Evolutionary conservation across 2,329 filamentous ascomycete species (phyloP).

Genomic region (Diplodia corticola): DNA sequence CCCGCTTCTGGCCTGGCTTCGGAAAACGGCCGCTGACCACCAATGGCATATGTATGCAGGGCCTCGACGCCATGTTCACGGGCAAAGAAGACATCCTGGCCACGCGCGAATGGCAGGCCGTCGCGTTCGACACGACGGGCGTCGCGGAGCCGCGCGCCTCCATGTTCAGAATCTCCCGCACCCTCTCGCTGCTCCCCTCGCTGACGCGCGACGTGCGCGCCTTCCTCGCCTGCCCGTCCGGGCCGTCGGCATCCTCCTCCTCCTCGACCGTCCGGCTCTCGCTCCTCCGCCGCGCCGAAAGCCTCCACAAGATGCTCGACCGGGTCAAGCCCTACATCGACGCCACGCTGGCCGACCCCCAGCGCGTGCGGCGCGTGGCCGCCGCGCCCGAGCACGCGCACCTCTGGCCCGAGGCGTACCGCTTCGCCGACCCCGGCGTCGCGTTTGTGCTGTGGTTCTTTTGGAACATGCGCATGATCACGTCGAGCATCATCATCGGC

Average conservation of each 20-base stretch:
- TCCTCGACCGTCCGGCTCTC: neutral
- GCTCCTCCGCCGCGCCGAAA: slow-evolving; percentile 1
- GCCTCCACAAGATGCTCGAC: slow-evolving; percentile 6
- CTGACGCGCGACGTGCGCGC: slow-evolving; percentile 11
- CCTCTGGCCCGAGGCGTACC: neutral
- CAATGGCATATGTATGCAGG: neutral
- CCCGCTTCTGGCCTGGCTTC: neutral
- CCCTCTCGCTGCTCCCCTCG: slow-evolving; percentile 2
- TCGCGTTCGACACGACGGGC: slow-evolving; percentile 37
- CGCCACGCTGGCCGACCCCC: neutral
- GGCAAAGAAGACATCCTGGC: slow-evolving; percentile 29
- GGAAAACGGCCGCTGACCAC: neutral
- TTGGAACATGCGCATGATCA: slow-evolving; percentile 20
- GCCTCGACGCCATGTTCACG: slow-evolving; percentile 12
- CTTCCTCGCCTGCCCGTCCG: neutral
- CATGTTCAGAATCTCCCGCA: slow-evolving; percentile 6
- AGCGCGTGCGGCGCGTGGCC: neutral
- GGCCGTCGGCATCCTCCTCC: neutral
- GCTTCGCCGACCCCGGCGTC: slow-evolving; percentile 12
- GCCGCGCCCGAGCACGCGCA: neutral
- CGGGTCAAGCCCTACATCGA: slow-evolving; percentile 7
- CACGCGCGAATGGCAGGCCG: slow-evolving; percentile 33
- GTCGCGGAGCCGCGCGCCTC: slow-evolving; percentile 23
- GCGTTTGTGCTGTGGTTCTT: slow-evolving; percentile 20
- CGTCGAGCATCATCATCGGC: slow-evolving; percentile 1